Percentiles rank a stretch among this genome's conserved stretches.
These are phyloP conservation scores for Fusarium sp. DNA, from an alignment of 2,329 filamentous ascomycete genomes.

Conservation along the genomic window DNA sequence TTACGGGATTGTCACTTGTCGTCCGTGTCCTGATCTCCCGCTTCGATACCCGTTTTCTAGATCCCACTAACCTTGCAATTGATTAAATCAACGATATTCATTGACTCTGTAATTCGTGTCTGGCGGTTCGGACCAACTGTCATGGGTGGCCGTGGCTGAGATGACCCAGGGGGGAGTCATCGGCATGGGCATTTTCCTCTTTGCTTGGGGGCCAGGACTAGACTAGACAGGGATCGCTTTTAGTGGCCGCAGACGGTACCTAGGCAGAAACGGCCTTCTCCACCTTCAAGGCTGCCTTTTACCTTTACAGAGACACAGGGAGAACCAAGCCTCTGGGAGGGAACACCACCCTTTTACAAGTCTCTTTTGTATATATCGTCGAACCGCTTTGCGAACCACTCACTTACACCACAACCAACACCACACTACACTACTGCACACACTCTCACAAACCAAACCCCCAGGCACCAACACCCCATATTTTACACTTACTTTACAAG, in stretches of 20 bases:
- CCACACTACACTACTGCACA: neutral
- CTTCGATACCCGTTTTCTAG: constrained; percentile 26
- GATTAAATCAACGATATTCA: neutral
- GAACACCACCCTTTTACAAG: constrained; percentile 23
- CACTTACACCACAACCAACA: constrained; percentile 11
- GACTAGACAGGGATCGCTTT: constrained; percentile 10
- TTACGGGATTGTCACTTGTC: constrained; percentile 11
- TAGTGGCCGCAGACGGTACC: constrained; percentile 32
- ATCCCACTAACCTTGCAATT: neutral
- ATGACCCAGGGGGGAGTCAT: constrained; percentile 36
- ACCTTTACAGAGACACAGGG: neutral
- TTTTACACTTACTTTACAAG: constrained; percentile 27
- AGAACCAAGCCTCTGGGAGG: constrained; percentile 34
- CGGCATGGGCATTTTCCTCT: constrained; percentile 24
- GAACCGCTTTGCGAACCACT: constrained; percentile 27
- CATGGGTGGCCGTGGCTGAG: constrained; percentile 27
- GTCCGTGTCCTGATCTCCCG: constrained; percentile 18
- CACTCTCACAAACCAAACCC: constrained; percentile 3
- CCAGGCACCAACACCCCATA: constrained; percentile 36
- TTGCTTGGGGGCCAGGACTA: neutral
- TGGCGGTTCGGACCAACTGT: neutral
- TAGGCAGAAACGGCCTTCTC: constrained; percentile 41
- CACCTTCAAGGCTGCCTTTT: constrained; percentile 29
- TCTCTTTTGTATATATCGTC: constrained; percentile 35
- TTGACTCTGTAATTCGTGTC: neutral